Conservation (phyloP, 2,329 filamentous ascomycete genomes). For the Neurospora crassa region DNA sequence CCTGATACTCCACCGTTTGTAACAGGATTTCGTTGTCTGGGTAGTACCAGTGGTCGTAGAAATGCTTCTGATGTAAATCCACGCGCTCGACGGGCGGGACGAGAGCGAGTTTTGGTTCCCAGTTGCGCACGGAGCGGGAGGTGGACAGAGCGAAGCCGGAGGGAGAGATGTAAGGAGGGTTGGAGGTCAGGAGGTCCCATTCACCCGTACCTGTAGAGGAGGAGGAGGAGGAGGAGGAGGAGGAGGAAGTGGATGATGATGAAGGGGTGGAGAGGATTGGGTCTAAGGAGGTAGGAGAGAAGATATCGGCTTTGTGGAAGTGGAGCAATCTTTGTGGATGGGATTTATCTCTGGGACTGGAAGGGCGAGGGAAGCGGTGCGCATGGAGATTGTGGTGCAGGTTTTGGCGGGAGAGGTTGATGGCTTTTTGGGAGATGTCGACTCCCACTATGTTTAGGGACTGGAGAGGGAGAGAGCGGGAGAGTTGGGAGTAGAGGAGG, state of each 20-base stretch:
- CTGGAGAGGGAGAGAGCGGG: conserved; percentile 16
- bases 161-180: conserved; percentile 83
- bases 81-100: conserved; percentile 37
- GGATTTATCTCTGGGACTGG: conserved; percentile 12
- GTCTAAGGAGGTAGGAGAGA: conserved; percentile 10
- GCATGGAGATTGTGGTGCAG: conserved; percentile 37
- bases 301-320: conserved; percentile 13
- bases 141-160: conserved; percentile 53
- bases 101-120: conserved; percentile 72
- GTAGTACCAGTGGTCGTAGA: conserved; percentile 12
- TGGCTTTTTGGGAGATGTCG: conserved; percentile 59
- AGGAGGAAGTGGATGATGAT: background rate
- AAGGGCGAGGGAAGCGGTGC: conserved; percentile 6
- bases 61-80: background rate
- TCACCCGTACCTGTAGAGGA: background rate
- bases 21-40: background rate
- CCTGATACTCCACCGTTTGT: conserved; percentile 7
- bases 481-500: conserved; percentile 46
- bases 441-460: conserved; percentile 52
- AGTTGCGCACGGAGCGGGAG: conserved; percentile 64
- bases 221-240: background rate
- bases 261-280: background rate
- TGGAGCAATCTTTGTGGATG: background rate
- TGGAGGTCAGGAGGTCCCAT: conserved; percentile 67
- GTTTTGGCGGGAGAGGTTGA: conserved; percentile 59